phyloP scores from a whole-genome alignment of 148 eudicot genomes.

The Amaranthus hypochondriacus region DNA sequence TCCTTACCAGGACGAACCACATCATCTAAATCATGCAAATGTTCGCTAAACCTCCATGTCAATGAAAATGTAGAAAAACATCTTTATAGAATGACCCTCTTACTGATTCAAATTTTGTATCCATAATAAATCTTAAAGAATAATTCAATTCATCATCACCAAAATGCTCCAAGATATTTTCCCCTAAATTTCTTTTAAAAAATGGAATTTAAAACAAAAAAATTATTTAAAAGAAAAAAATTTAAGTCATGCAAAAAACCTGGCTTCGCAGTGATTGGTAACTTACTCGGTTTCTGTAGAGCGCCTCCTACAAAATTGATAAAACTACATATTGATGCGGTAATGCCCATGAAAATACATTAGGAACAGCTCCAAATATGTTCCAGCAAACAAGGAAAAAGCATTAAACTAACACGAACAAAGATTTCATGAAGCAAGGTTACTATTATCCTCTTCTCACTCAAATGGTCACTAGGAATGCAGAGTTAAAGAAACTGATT shows the following conservation, averaged over 20 bases:
- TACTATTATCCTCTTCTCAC: not conserved
- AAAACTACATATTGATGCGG: not conserved
- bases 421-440: not conserved
- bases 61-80: too few species aligned
- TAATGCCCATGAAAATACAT: not conserved
- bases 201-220: too few species aligned
- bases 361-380: not conserved
- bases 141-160: not conserved
- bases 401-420: not conserved
- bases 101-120: too few species aligned
- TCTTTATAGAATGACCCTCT: too few species aligned
- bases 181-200: too few species aligned
- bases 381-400: not conserved
- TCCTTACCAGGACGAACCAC: too few species aligned
- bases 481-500: too few species aligned
- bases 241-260: conserved; percentile 27
- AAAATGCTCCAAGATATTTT: conserved; percentile 11
- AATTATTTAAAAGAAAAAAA: too few species aligned
- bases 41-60: too few species aligned
- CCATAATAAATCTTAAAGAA: not conserved
- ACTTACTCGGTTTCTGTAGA: conserved; percentile 14
- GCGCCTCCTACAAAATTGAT: conserved; percentile 27
- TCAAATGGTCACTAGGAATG: not conserved
- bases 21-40: too few species aligned
- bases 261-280: conserved; percentile 25